Conservation (phyloP, 2,329 filamentous ascomycete species). For the Trichoderma harzianum region DNA sequence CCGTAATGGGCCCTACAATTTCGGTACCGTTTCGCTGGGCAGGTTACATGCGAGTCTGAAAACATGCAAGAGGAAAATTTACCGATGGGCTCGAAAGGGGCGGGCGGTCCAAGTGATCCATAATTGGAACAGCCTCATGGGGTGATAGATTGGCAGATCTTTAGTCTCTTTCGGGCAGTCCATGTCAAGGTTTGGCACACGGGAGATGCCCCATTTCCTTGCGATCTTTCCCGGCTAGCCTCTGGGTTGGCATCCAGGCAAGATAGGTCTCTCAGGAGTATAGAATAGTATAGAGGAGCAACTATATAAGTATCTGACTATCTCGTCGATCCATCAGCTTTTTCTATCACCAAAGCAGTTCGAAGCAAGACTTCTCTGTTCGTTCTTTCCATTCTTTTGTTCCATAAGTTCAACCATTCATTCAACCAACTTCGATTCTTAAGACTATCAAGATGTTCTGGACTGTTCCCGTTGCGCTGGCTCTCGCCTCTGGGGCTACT, state of each 20-base stretch:
- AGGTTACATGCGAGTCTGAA: background rate
- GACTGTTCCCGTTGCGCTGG: constrained; percentile 16
- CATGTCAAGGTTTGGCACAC: background rate
- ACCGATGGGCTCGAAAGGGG: background rate
- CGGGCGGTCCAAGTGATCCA: background rate
- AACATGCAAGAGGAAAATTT: background rate
- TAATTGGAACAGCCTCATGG: background rate
- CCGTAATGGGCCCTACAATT: background rate
- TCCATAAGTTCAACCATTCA: background rate
- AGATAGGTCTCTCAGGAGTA: background rate
- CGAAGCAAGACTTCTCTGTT: background rate
- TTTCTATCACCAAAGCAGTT: background rate
- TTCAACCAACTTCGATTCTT: background rate
- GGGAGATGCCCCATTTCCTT: background rate
- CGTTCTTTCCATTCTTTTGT: background rate
- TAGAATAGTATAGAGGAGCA: background rate
- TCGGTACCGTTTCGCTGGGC: constrained; percentile 1
- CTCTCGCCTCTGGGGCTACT: constrained; percentile 18
- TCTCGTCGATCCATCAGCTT: background rate
- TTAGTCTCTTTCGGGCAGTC: background rate
- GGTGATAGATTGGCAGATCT: constrained; percentile 4
- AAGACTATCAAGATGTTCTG: constrained; percentile 14
- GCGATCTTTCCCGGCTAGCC: background rate
- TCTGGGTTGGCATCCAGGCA: background rate
- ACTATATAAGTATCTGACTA: background rate